Percentiles rank a stretch among this genome's conserved stretches.
These are phyloP conservation scores for Sporothrix euskadiensis DNA, from an alignment of 2,329 filamentous ascomycete genomes.

Conservation along the genomic window DNA sequence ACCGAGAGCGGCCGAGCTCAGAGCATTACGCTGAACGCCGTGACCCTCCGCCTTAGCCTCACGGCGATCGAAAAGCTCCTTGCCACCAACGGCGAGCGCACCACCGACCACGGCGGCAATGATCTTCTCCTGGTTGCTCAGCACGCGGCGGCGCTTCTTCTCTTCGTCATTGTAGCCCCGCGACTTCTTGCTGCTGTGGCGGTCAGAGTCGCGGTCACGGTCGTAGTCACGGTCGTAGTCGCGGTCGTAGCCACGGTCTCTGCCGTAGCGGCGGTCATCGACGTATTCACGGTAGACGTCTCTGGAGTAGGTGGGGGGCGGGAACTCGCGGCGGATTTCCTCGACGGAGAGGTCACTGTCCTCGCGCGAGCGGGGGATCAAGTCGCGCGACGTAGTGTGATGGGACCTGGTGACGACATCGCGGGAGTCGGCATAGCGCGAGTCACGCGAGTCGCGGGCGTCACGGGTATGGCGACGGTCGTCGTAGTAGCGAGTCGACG, in stretches of 20 bases:
- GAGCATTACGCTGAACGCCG: conserved; percentile 57
- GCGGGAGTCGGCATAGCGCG: conserved; percentile 56
- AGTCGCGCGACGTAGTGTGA: conserved; percentile 47
- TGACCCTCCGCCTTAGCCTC: conserved; percentile 54
- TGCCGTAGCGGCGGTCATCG: conserved; percentile 46
- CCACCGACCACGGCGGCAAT: conserved; percentile 66
- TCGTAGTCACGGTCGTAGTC: conserved; percentile 53
- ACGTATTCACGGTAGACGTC: conserved; percentile 64
- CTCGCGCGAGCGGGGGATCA: conserved; percentile 63
- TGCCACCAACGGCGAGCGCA: conserved; percentile 63
- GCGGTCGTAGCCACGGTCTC: conserved; percentile 48
- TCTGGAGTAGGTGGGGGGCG: conserved; percentile 61
- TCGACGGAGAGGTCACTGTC: conserved; percentile 76
- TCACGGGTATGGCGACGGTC: conserved; percentile 55
- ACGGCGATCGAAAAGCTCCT: conserved; percentile 65
- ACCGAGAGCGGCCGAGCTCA: conserved; percentile 61
- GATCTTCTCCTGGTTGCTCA: conserved; percentile 66
- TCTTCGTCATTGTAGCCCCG: conserved; percentile 62
- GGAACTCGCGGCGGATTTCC: conserved; percentile 81
- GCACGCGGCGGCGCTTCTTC: conserved; percentile 51
- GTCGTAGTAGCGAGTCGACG: conserved; percentile 49
- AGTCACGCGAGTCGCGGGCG: conserved; percentile 51
- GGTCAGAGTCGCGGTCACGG: conserved; percentile 45
- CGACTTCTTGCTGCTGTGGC: conserved; percentile 54
- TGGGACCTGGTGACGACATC: conserved; percentile 51